Evolutionary conservation across 73 alveolate species (phyloP).

Genomic region (Stentor coeruleus): DNA sequence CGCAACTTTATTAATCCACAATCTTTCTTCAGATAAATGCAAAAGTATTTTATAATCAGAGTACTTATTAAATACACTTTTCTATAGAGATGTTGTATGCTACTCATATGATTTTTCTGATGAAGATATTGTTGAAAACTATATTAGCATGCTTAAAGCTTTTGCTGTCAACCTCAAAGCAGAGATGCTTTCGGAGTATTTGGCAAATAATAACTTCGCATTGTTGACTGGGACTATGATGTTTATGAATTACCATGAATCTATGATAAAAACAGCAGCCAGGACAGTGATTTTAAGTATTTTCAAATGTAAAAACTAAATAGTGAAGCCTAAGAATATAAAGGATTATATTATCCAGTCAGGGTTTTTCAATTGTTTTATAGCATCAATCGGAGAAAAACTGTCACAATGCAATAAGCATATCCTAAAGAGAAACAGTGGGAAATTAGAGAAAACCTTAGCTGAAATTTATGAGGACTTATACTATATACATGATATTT

Average conservation of each 20-base stretch:
- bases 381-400: constrained; percentile 16
- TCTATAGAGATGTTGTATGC: constrained; percentile 5
- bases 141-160: background rate
- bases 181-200: background rate
- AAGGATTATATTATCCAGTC: background rate
- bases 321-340: background rate
- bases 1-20: constrained; percentile 1
- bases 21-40: background rate
- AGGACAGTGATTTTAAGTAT: constrained; percentile 14
- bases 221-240: background rate
- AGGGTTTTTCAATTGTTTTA: background rate
- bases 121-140: constrained; percentile 9
- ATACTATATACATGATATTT: background rate
- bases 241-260: constrained; percentile 3
- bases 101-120: background rate
- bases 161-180: constrained; percentile 9
- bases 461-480: background rate
- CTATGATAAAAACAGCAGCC: constrained; percentile 5
- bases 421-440: background rate
- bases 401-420: background rate
- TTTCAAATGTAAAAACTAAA: background rate
- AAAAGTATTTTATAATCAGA: background rate
- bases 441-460: background rate
- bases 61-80: background rate
- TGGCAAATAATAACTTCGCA: background rate